Base-by-base conservation (phyloP, 768 basidiomycete species). In the Suillus hirtellus region DNA sequence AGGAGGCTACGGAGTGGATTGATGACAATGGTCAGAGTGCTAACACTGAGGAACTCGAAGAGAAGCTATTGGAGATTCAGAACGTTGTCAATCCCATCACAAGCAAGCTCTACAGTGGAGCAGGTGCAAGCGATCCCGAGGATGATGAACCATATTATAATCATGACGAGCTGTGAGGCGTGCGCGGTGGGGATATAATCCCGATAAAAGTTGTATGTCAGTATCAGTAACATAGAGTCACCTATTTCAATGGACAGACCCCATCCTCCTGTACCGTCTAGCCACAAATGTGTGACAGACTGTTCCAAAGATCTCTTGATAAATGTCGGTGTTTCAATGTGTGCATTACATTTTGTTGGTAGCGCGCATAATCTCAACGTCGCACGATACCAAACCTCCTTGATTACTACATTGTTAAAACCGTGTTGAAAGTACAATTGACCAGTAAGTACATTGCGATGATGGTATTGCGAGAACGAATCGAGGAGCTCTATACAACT, bases 1-100 rank as follows among this genome's bases (percentile, higher is more conserved):
- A 96, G 82, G 94, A 96, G 68, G 86, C 88, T 60, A 88, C 89
- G 21, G 93, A 93, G 62, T 98, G 95, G 95, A 86, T 96, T 61
- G 96, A 99, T 54, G 87, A 90, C 71, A 85, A 94, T 70, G 90
- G 90, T 21, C 78, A 84, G 44, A 79, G 79, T 9, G 96, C 96
- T 27, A 82, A 83, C 40, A 87, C 89, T 50, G 96, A 96, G 73
- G 94, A 96, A 63, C 79, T 95, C 27, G 95, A 98, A 74, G 96
- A 97, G 82, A 93, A 95, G 82, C 79, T 95, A 69, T 66, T 74
- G 58, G 89, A 91, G 78, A 81, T 93, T 34, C 92, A 93, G 73
- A 78, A 82, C 58, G 77, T 90, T 37, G 88, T 94, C 59, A 84
- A 84, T 74, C 95, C 95, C 59, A 95, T 96, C 77, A 93, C 94